These are phyloP conservation scores for Friedmanniomyces simplex DNA, from an alignment of 495 filamentous ascomycete species.

Conservation along the genomic window DNA sequence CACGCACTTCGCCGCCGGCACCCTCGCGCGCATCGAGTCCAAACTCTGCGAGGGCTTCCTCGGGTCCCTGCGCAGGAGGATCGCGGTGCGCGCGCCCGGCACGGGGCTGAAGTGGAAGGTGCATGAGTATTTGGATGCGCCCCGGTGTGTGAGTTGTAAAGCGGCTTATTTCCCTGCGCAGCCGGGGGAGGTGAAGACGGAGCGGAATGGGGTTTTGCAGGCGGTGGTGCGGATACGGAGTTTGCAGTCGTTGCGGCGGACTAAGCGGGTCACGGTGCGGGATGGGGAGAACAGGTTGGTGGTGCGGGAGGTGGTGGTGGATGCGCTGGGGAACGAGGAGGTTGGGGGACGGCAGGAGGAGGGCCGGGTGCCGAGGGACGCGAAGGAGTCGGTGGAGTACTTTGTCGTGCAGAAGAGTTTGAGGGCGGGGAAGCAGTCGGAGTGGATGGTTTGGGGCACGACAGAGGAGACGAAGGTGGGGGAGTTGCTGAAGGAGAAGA, in stretches of 20 bases:
- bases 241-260: slow-evolving; percentile 41
- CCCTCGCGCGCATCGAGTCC: slow-evolving; percentile 44
- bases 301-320: slow-evolving; percentile 12
- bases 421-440: slow-evolving; percentile 44
- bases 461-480: slow-evolving; percentile 48
- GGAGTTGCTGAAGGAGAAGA: slow-evolving; percentile 21
- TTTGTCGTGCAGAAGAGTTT: slow-evolving; percentile 60
- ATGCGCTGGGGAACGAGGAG: slow-evolving; percentile 19
- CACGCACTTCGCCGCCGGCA: slow-evolving; percentile 59
- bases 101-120: slow-evolving; percentile 55
- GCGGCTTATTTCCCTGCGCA: slow-evolving; percentile 38
- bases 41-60: slow-evolving; percentile 54
- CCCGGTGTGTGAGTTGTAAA: slow-evolving; percentile 53
- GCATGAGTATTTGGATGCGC: slow-evolving; percentile 47
- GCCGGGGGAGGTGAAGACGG: slow-evolving; percentile 32
- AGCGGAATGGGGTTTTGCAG: slow-evolving; percentile 51
- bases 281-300: neutral
- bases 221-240: slow-evolving; percentile 61
- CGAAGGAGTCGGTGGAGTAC: slow-evolving; percentile 60
- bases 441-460: slow-evolving; percentile 73
- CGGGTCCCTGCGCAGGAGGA: slow-evolving; percentile 42
- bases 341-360: neutral
- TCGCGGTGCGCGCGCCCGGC: slow-evolving; percentile 43
- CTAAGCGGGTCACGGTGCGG: neutral
- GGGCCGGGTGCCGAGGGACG: slow-evolving; percentile 23